Percentiles rank a stretch among this genome's conserved stretches.
These are phyloP conservation scores for Penicillium capsulatum DNA, from an alignment of 2,329 filamentous ascomycete species.

Conservation along the genomic window DNA sequence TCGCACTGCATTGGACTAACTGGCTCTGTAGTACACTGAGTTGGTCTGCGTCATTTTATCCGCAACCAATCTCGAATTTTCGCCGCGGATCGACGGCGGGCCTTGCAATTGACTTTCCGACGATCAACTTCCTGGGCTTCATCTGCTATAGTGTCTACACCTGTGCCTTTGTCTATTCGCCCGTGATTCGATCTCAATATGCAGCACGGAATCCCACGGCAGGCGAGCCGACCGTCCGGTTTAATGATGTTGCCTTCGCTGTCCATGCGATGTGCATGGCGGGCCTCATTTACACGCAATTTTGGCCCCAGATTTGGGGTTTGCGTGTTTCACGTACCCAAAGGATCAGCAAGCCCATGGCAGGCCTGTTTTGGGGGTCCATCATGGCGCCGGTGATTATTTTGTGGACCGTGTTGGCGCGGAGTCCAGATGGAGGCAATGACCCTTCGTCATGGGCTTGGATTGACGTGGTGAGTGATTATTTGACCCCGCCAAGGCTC, in stretches of 20 bases:
- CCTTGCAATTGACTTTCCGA: slow-evolving; percentile 83
- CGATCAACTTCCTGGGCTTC: slow-evolving; percentile 61
- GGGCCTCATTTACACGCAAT: slow-evolving; percentile 70
- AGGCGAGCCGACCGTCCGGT: slow-evolving; percentile 74
- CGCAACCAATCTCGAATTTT: slow-evolving; percentile 78
- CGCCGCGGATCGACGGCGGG: slow-evolving; percentile 72
- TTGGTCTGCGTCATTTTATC: slow-evolving; percentile 91
- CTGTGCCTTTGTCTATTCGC: slow-evolving; percentile 70
- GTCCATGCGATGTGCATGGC: slow-evolving; percentile 73
- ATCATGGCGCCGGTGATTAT: slow-evolving; percentile 44
- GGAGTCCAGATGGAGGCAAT: slow-evolving; percentile 42
- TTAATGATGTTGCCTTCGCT: slow-evolving; percentile 89
- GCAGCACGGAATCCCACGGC: slow-evolving; percentile 69
- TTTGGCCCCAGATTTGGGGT: slow-evolving; percentile 68
- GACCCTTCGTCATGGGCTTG: slow-evolving; percentile 55
- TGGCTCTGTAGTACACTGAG: slow-evolving; percentile 50
- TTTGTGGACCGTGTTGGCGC: slow-evolving; percentile 41
- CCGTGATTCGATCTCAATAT: slow-evolving; percentile 75
- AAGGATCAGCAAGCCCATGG: slow-evolving; percentile 57
- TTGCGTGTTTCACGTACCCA: slow-evolving; percentile 59
- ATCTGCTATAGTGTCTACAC: slow-evolving; percentile 71
- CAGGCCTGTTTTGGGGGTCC: slow-evolving; percentile 67
- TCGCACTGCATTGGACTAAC: too few relatives aligned
- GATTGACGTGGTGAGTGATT: slow-evolving; percentile 57
- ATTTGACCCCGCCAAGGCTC: not conserved